Evolutionary conservation across 176 grass and related monocot genomes (phyloP).

Genomic region (Oryza rufipogon): DNA sequence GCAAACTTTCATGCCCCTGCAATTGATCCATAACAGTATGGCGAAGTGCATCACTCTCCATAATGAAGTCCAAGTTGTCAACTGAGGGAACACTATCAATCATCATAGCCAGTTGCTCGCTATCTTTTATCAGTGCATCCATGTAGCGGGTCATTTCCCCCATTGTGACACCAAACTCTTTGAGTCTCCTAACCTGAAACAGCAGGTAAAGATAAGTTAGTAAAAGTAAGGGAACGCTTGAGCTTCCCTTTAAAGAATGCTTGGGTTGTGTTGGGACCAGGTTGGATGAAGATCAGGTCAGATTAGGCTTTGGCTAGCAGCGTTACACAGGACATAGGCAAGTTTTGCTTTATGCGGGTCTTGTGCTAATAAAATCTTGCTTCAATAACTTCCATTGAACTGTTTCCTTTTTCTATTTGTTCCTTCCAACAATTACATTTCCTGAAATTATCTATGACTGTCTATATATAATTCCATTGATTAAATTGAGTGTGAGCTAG

Average conservation of each 20-base stretch:
- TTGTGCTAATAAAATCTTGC: slow-evolving; percentile 15
- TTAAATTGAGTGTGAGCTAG: neutral
- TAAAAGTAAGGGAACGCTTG: slow-evolving; percentile 30
- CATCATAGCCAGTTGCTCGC: slow-evolving; percentile 98
- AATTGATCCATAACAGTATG: slow-evolving; percentile 99
- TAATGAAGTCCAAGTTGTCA: slow-evolving; percentile 98
- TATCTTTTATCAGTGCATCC: slow-evolving; percentile 99
- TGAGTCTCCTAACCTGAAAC: slow-evolving; percentile 88
- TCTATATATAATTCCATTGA: slow-evolving; percentile 17
- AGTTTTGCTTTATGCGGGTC: neutral
- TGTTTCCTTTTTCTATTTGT: slow-evolving; percentile 3
- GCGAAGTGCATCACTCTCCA: slow-evolving; percentile 98
- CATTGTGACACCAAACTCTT: slow-evolving; percentile 97
- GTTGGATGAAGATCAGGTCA: slow-evolving; percentile 9
- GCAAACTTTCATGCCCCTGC: slow-evolving; percentile 88
- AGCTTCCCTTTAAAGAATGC: neutral
- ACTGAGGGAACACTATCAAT: slow-evolving; percentile 96
- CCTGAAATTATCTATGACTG: neutral
- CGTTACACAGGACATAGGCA: slow-evolving; percentile 2
- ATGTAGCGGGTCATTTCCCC: slow-evolving; percentile 99
- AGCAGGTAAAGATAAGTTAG: slow-evolving; percentile 26
- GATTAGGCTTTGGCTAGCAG: slow-evolving; percentile 4
- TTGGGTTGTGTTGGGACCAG: slow-evolving; percentile 1
- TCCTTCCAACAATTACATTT: neutral
- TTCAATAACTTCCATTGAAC: slow-evolving; percentile 14